Conservation (phyloP, 2,329 filamentous ascomycete species). For the Cladophialophora yegresii region DNA sequence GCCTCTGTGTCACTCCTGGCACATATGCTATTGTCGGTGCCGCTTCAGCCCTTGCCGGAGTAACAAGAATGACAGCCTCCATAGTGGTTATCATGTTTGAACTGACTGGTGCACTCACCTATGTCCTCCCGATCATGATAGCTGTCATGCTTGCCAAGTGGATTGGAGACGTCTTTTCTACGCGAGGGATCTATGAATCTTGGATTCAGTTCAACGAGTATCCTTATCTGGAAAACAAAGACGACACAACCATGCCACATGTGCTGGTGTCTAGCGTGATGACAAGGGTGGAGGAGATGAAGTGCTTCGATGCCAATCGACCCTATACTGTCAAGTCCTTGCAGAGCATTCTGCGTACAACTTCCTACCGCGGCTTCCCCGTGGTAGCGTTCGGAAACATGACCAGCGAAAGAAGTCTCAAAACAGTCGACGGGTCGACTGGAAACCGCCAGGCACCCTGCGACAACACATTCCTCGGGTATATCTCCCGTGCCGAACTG, state of each 20-base stretch:
- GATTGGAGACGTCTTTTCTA: constrained; percentile 93
- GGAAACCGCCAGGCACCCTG: constrained; percentile 8
- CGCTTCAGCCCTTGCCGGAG: constrained; percentile 87
- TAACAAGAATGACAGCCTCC: constrained; percentile 94
- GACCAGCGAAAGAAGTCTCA: not conserved
- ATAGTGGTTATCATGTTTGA: constrained; percentile 99
- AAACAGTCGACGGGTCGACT: constrained; percentile 9
- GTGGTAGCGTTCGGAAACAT: constrained; percentile 58
- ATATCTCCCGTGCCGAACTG: constrained; percentile 90
- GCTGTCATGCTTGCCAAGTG: constrained; percentile 98
- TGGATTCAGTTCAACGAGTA: constrained; percentile 98
- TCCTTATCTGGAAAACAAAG: constrained; percentile 89
- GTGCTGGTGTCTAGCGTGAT: constrained; percentile 85
- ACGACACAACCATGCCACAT: constrained; percentile 76
- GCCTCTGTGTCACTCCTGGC: constrained; percentile 86
- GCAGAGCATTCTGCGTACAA: constrained; percentile 67
- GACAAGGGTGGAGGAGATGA: constrained; percentile 87
- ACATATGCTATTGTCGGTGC: constrained; percentile 97
- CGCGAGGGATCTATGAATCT: constrained; percentile 91
- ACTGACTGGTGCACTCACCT: constrained; percentile 90
- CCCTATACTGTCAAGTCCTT: constrained; percentile 83
- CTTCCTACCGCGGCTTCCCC: constrained; percentile 87
- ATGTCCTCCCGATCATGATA: constrained; percentile 98
- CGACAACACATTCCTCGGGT: constrained; percentile 75
- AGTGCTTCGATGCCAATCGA: constrained; percentile 74